A percentile compares a stretch with the other conserved stretches of the same genome.
These are phyloP conservation scores for Pisolithus thermaeus DNA, from an alignment of 1,284 basidiomycete species.

Conservation along the genomic window DNA sequence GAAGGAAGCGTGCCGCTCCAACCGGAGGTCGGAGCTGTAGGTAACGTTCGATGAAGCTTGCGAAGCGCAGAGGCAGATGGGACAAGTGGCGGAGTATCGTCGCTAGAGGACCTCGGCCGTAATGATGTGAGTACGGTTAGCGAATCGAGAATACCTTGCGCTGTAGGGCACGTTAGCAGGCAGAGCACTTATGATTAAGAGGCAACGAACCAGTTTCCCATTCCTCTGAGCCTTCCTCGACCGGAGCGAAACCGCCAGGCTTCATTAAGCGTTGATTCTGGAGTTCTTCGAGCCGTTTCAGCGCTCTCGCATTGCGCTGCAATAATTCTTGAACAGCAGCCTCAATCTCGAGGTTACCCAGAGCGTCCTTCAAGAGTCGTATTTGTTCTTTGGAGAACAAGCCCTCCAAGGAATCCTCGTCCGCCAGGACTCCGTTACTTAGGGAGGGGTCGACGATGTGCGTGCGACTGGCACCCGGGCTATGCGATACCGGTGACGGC, in stretches of 20 bases:
- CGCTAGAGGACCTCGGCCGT: constrained; percentile 51
- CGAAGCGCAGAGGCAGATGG: constrained; percentile 58
- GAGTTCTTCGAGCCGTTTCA: constrained; percentile 56
- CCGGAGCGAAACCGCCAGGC: constrained; percentile 41
- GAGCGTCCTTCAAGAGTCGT: constrained; percentile 46
- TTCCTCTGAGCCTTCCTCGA: constrained; percentile 67
- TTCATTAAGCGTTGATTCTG: constrained; percentile 50
- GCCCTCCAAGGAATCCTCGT: constrained; percentile 39
- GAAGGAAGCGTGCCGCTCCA: constrained; percentile 73
- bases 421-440: constrained; percentile 8
- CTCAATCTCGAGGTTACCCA: constrained; percentile 60
- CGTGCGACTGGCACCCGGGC: background rate
- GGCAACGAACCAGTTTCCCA: constrained; percentile 62
- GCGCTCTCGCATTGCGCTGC: constrained; percentile 54
- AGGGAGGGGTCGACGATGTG: constrained; percentile 11
- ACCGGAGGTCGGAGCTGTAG: constrained; percentile 49
- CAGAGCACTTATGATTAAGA: background rate
- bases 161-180: constrained; percentile 32
- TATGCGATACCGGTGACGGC: constrained; percentile 2
- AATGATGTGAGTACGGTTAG: constrained; percentile 62
- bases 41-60: constrained; percentile 64
- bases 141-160: constrained; percentile 67
- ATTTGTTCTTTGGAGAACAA: constrained; percentile 53
- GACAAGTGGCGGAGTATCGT: constrained; percentile 40
- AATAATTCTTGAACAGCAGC: constrained; percentile 61